Evolutionary conservation across 148 eudicot genomes (phyloP).

Genomic region (Nepenthes mirabilis): DNA sequence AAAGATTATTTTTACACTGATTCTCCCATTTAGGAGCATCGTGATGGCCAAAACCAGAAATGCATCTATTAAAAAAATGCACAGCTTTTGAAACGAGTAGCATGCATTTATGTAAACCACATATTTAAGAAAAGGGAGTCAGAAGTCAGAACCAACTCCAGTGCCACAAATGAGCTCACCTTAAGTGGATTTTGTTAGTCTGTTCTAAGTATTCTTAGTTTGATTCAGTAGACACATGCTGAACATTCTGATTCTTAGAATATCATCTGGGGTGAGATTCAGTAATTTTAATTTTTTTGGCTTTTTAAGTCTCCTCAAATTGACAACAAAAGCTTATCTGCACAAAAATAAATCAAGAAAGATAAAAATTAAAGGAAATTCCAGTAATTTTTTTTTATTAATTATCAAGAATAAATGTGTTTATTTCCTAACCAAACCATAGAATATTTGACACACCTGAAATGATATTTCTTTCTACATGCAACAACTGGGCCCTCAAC

Average conservation of each 20-base stretch:
- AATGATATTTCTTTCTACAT: conserved; percentile 23
- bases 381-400: neutral
- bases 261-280: neutral
- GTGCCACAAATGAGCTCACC: neutral
- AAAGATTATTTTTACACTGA: no score
- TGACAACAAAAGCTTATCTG: neutral
- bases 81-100: no score
- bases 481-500: conserved; percentile 31
- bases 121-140: no score
- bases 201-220: neutral
- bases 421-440: neutral
- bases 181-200: neutral
- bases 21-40: no score
- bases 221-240: neutral
- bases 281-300: no score
- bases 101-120: no score
- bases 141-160: no score
- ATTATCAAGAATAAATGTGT: no score
- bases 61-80: no score
- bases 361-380: neutral
- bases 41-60: no score
- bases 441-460: conserved; percentile 11
- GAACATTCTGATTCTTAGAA: neutral
- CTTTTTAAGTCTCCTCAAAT: neutral
- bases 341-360: neutral